phyloP scores from a whole-genome alignment of 2,329 filamentous ascomycete genomes.

The Talaromyces sp. region DNA sequence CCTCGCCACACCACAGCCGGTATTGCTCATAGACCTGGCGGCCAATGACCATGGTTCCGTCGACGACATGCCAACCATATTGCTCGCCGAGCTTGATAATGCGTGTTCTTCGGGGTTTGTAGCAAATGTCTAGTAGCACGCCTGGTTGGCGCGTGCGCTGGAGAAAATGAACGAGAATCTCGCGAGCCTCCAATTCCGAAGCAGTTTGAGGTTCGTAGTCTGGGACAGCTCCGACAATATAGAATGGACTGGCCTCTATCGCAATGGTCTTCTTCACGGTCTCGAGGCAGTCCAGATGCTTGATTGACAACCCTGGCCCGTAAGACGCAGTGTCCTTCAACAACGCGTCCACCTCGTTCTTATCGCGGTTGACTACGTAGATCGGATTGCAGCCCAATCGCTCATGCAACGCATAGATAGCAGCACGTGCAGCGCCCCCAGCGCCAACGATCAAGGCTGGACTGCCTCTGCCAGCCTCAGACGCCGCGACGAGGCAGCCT shows the following conservation, averaged over 20 bases:
- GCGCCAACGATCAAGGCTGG: conserved; percentile 36
- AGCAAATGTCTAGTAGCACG: conserved; percentile 39
- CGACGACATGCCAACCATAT: conserved; percentile 31
- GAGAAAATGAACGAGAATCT: conserved; percentile 24
- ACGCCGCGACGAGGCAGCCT: conserved; percentile 24
- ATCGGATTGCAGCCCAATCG: conserved; percentile 23
- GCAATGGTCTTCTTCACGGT: conserved; percentile 17
- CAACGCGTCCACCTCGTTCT: conserved; percentile 22
- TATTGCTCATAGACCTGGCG: conserved; percentile 39
- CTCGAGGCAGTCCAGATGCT: conserved; percentile 24
- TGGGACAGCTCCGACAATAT: conserved; percentile 36
- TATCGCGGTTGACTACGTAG: conserved; percentile 34
- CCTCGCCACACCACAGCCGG: conserved; percentile 30
- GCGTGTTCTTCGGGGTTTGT: conserved; percentile 35
- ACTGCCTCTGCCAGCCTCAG: conserved; percentile 14
- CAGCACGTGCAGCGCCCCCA: conserved; percentile 38
- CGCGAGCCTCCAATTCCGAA: conserved; percentile 21
- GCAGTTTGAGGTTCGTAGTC: conserved; percentile 29
- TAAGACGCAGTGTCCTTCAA: conserved; percentile 17
- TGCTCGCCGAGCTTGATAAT: conserved; percentile 28
- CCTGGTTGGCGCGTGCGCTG: conserved; percentile 19
- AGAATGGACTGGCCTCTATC: conserved; percentile 19
- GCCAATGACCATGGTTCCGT: conserved; percentile 38
- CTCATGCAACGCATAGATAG: conserved; percentile 29
- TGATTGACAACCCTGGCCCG: conserved; percentile 11